These are phyloP conservation scores for Diaporthe velutina DNA, from an alignment of 2,329 filamentous ascomycete species.

Conservation along the genomic window DNA sequence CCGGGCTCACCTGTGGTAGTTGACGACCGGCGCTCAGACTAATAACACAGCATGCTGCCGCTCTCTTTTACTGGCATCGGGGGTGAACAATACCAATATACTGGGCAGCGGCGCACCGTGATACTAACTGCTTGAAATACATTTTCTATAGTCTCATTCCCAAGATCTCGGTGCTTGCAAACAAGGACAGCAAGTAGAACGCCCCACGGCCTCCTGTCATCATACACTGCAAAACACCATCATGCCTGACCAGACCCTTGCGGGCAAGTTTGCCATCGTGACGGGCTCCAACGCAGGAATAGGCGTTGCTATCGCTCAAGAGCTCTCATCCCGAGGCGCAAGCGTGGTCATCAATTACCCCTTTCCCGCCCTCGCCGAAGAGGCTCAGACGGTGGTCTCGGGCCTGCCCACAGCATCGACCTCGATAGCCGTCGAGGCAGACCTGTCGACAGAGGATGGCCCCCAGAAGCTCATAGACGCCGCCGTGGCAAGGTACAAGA, in stretches of 20 bases:
- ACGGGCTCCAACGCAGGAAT: conserved; percentile 59
- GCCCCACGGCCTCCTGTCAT: background rate
- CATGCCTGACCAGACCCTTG: conserved; percentile 41
- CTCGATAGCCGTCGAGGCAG: conserved; percentile 56
- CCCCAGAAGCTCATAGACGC: conserved; percentile 52
- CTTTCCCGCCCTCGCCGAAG: conserved; percentile 44
- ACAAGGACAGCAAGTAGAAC: background rate
- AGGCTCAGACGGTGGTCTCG: conserved; percentile 48
- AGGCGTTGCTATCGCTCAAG: conserved; percentile 58
- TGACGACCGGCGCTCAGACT: conserved; percentile 2
- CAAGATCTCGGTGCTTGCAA: background rate
- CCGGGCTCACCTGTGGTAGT: background rate
- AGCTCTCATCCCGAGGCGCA: conserved; percentile 60
- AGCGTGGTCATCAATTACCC: conserved; percentile 64
- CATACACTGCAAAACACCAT: background rate
- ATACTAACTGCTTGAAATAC: background rate
- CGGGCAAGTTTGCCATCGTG: conserved; percentile 64
- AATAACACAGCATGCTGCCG: background rate
- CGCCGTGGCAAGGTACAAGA: conserved; percentile 50
- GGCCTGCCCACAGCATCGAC: conserved; percentile 45
- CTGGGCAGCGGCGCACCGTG: background rate
- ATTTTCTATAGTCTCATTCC: background rate
- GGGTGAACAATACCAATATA: background rate
- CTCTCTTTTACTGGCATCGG: background rate
- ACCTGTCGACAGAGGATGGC: conserved; percentile 54